Base-by-base conservation (phyloP, 306 rosid species). In the Vachellia pachyceras region DNA sequence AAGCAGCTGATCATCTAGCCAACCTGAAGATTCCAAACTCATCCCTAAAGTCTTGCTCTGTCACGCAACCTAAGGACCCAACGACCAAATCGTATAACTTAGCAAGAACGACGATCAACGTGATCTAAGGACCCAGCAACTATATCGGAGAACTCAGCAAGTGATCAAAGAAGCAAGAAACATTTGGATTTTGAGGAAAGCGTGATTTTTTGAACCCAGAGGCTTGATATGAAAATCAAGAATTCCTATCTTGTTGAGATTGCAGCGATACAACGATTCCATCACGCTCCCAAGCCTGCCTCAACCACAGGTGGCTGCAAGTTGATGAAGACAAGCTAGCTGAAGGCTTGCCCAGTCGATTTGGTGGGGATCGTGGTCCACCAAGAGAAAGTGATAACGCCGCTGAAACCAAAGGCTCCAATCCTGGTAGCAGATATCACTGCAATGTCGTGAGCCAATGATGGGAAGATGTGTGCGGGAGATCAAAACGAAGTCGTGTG, bases 241-340 rank as follows among this genome's bases (percentile, higher is more conserved):
- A 29, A 29, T 29, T 29, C 33, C 2, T 29, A 29, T 29, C 33
- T 29, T 29, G 33, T 29, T 29, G 33, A 29, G 72, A 90, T 81
- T 84, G 90, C 82, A 50, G 84, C 84, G 85, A 13, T 86, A 82
- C 79, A 81, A 78, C 81, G 90, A 12, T 90, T 88, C 87, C 61
- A 79, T 39, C 33, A 84, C 17, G 63, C 80, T 12, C 65, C 84
- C 11, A 90, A 86, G 82, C 82, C 89, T 22, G 79, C 85, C 15
- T 40, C 83, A 2, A 75, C 66, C 6, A 52, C 12, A 61, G 79
- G 58, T 11, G 15, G 22, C 18, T 29, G 6, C 29, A 54, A 83
- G 80, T 75, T 54, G 22, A 84, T 67, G 37, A 86, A 82, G 86
- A 84, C 88, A 0, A 79, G 69, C 76, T 88, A 86, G 81, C 46